Base-by-base conservation (phyloP, 2,329 filamentous ascomycete genomes). In the Verticillium dahliae region DNA sequence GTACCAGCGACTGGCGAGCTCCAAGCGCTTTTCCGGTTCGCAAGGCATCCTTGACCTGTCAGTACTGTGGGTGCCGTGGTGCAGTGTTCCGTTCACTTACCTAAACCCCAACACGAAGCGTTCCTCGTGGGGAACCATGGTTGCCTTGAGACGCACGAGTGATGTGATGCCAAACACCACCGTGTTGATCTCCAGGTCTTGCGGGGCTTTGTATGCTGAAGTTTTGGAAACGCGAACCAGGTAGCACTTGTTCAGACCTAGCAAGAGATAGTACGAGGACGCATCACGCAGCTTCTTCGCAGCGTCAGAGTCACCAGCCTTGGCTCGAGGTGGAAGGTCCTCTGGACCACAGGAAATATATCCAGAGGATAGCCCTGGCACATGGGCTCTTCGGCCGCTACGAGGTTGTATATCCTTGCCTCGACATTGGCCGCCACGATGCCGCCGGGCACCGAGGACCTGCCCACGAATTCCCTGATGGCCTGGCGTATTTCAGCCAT, bases 41-140 rank as follows among this genome's bases (percentile, higher is more conserved):
- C 57, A 62, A 9, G 60, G 57, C 33, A 65, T 22, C 11, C 59
- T 62, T 22, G n/a, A 13, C 3, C 31, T 6, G 58, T 64, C 58
- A 62, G 62, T 56, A 10, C 11, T 33, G 1, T 73, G 65, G 11
- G 65, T 68, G 18, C 69, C 60, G 1, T 68, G 63, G 27, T 62
- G 15, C 13, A 59, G 67, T 59, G 65, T 61, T 45, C 10, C 31
- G 38, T 9, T 15, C 33, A 63, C 78, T 72, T 73, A 83, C 78
- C 82, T 80, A 67, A 85, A 85, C 34, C 76, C 75, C 66, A 86
- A 76, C 39, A 80, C 76, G 66, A 86, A 85, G 15, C 83, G 75
- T 69, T 86, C 83, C 65, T 85, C 82, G 62, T 83, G 78, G 2
- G 77, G 75, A 2, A 74, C 72, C 66, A 81, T 80, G 37, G 81